Percentiles rank a stretch among this genome's conserved stretches.
phyloP scores from a whole-genome alignment of 257 asterid genomes.

The Capsicum pubescens region DNA sequence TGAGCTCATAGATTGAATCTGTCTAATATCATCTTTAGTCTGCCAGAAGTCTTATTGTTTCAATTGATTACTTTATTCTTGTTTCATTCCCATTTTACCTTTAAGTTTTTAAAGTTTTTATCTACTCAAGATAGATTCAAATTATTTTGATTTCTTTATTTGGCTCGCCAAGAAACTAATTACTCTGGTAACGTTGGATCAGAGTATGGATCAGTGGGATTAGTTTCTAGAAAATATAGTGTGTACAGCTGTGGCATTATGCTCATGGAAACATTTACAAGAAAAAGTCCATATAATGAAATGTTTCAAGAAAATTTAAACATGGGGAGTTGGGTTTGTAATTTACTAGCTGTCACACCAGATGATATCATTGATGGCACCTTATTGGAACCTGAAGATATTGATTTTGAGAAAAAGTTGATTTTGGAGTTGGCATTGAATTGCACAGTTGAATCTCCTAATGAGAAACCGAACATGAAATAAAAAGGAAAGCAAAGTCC shows the following conservation, averaged over 20 bases:
- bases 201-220: conserved; percentile 22
- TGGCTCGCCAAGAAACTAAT: not conserved
- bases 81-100: not conserved
- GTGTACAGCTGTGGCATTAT: conserved; percentile 22
- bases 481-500: no score
- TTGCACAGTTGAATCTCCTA: conserved; percentile 10
- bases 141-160: not conserved
- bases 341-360: not conserved
- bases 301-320: not conserved
- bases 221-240: conserved; percentile 14
- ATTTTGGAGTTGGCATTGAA: conserved; percentile 9
- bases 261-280: conserved; percentile 25
- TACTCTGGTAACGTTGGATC: not conserved
- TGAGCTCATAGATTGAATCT: not conserved
- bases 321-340: conserved; percentile 3
- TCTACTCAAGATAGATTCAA: no score
- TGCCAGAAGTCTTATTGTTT: not conserved
- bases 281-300: not conserved
- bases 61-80: not conserved
- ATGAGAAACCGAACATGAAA: not conserved
- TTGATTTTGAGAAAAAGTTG: not conserved
- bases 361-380: not conserved
- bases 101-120: no score
- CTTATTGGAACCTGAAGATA: conserved; percentile 8
- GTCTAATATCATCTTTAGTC: no score